These are phyloP conservation scores for Ogataea nakhonphanomensis DNA, from an alignment of 805 yeast species.

Conservation along the genomic window DNA sequence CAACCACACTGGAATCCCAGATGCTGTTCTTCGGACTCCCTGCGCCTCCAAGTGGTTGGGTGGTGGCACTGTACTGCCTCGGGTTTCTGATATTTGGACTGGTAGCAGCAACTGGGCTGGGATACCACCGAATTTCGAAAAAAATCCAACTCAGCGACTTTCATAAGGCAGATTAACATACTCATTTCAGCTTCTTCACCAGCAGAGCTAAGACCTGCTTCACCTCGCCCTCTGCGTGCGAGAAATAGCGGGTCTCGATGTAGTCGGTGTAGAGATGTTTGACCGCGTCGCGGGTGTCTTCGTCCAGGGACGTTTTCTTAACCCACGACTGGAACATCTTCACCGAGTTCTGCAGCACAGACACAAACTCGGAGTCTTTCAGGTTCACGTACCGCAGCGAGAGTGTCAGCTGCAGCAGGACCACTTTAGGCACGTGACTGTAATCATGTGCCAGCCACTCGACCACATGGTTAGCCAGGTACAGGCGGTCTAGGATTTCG, in stretches of 20 bases:
- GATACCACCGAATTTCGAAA: constrained; percentile 25
- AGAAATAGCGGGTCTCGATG: constrained; percentile 27
- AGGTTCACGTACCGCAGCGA: constrained; percentile 56
- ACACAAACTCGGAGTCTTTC: constrained; percentile 47
- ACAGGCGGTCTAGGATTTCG: constrained; percentile 61
- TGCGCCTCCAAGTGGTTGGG: constrained; percentile 8
- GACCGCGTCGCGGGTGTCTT: constrained; percentile 30
- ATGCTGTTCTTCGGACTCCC: constrained; percentile 13
- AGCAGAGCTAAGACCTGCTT: constrained; percentile 23
- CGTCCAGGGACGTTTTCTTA: constrained; percentile 34
- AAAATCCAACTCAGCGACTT: constrained; percentile 21
- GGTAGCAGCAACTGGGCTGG: constrained; percentile 20
- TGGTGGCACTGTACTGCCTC: constrained; percentile 12
- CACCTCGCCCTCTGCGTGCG: constrained; percentile 19
- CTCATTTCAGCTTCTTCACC: constrained; percentile 24
- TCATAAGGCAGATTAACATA: constrained; percentile 26
- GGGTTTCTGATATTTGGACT: constrained; percentile 21
- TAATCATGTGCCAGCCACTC: constrained; percentile 45
- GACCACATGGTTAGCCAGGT: constrained; percentile 64
- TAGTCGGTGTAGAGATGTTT: constrained; percentile 33
- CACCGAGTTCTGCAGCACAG: constrained; percentile 62
- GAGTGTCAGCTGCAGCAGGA: constrained; percentile 54
- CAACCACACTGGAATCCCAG: constrained; percentile 6
- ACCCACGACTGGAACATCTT: constrained; percentile 62
- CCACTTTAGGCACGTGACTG: constrained; percentile 38